Percentiles rank a stretch among this genome's conserved stretches.
Evolutionary conservation across 129 eudicot genomes (phyloP).

Genomic region (Scalesia atractyloides): DNA sequence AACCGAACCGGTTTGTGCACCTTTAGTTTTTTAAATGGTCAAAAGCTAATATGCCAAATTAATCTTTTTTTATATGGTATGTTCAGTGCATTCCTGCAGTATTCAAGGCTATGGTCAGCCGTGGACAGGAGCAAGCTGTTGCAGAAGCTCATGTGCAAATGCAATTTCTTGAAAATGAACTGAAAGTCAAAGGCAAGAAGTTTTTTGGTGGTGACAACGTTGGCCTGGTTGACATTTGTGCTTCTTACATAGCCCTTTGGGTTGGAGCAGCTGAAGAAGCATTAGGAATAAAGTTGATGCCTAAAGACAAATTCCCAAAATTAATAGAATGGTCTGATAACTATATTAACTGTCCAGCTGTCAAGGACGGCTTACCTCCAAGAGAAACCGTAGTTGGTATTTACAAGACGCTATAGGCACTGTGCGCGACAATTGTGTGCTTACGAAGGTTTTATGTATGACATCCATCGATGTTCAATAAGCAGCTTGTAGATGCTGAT

Average conservation of each 20-base stretch:
- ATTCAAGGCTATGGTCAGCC: not conserved
- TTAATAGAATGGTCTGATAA: not conserved
- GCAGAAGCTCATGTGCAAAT: not conserved
- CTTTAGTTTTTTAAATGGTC: too few relatives aligned
- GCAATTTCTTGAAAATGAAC: not conserved
- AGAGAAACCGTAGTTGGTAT: not conserved
- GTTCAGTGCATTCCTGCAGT: not conserved
- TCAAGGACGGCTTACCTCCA: not conserved
- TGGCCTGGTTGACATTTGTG: not conserved
- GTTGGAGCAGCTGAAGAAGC: slow-evolving; percentile 12
- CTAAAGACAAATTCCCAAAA: not conserved
- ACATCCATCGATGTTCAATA: too few relatives aligned
- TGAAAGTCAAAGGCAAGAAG: not conserved
- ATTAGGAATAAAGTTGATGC: not conserved
- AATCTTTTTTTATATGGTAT: not conserved
- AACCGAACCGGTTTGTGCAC: too few relatives aligned
- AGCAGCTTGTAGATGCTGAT: too few relatives aligned
- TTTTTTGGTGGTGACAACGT: slow-evolving; percentile 4
- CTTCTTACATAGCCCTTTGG: not conserved
- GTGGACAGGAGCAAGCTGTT: not conserved
- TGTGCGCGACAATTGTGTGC: too few relatives aligned
- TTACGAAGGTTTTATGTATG: too few relatives aligned
- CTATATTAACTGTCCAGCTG: not conserved
- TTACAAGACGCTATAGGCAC: not conserved
- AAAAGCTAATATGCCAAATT: too few relatives aligned